Evolutionary conservation across 2,329 filamentous ascomycete genomes (phyloP).

Genomic region (Calonectria naviculata): DNA sequence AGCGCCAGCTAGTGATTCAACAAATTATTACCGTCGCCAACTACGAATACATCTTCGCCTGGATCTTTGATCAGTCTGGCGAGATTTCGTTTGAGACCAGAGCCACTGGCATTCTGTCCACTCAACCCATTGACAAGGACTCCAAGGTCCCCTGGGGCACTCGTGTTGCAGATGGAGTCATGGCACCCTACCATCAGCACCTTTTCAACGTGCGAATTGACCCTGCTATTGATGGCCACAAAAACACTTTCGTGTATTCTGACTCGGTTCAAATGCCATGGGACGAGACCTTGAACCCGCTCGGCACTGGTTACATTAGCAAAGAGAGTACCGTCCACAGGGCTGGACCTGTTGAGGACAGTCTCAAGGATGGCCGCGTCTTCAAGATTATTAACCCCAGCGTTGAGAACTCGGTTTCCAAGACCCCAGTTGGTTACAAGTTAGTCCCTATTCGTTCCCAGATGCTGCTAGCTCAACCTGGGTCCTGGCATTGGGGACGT

Average conservation of each 20-base stretch:
- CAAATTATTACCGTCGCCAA: conserved; percentile 76
- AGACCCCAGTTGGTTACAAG: conserved; percentile 56
- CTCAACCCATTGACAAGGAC: conserved; percentile 68
- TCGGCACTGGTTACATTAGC: conserved; percentile 68
- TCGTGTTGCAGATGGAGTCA: conserved; percentile 70
- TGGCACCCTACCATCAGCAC: conserved; percentile 78
- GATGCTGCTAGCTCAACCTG: conserved; percentile 54
- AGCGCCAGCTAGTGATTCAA: conserved; percentile 73
- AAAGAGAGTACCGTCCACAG: conserved; percentile 58
- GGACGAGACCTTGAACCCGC: conserved; percentile 66
- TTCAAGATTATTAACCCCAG: conserved; percentile 60
- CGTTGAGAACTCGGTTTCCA: conserved; percentile 56
- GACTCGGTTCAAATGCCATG: conserved; percentile 50
- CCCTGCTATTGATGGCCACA: conserved; percentile 66
- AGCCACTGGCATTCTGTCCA: conserved; percentile 74
- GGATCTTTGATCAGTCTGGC: conserved; percentile 70
- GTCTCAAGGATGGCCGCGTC: conserved; percentile 61
- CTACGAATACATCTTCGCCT: conserved; percentile 71
- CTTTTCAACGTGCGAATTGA: conserved; percentile 74
- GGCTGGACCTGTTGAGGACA: conserved; percentile 63
- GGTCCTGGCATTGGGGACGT: conserved; percentile 50
- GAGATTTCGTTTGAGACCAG: conserved; percentile 71
- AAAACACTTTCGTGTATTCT: conserved; percentile 61
- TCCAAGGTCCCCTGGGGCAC: conserved; percentile 64
- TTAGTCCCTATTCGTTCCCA: conserved; percentile 59